A percentile compares a stretch with the other conserved stretches of the same genome.
phyloP scores from a whole-genome alignment of 108 stramenopile genomes.

The Aurantiochytrium sp. region DNA sequence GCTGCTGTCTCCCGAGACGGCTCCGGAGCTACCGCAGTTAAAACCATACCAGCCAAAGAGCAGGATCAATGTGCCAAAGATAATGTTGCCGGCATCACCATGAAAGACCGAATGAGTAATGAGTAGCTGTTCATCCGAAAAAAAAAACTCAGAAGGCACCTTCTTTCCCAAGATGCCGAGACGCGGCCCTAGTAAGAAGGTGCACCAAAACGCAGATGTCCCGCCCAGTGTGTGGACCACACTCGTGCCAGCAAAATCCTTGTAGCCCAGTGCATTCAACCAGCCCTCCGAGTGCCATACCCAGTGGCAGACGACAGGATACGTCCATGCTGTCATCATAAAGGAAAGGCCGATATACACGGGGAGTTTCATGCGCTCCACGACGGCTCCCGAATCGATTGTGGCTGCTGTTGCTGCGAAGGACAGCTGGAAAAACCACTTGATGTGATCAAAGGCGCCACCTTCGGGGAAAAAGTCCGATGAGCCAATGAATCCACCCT shows the following conservation, averaged over 20 bases:
- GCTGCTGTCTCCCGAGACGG: conserved; percentile 20
- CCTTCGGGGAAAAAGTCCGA: neutral
- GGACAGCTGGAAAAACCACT: conserved; percentile 68
- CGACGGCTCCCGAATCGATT: conserved; percentile 66
- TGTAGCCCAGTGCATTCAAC: conserved; percentile 23
- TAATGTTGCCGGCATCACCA: neutral
- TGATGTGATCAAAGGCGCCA: neutral
- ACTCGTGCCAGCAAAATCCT: conserved; percentile 67
- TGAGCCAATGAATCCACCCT: neutral
- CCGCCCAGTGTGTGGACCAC: conserved; percentile 73
- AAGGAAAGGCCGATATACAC: conserved; percentile 70
- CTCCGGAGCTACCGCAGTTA: conserved; percentile 58
- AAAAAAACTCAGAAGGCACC: neutral
- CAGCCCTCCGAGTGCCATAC: conserved; percentile 62
- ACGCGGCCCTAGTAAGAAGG: conserved; percentile 20
- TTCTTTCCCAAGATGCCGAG: neutral
- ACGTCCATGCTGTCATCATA: conserved; percentile 64
- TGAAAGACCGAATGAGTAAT: neutral
- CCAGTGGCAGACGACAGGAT: conserved; percentile 70
- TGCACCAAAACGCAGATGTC: conserved; percentile 66
- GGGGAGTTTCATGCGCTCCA: conserved; percentile 64
- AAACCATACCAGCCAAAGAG: conserved; percentile 55
- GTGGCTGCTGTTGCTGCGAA: conserved; percentile 66
- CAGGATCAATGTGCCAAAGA: neutral
- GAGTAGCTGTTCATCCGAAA: neutral